Percentiles rank a stretch among this genome's conserved stretches.
Evolutionary conservation across 192 early-diverging fungal genomes (phyloP).

Genomic region (Fimicolochytrium jonesii): DNA sequence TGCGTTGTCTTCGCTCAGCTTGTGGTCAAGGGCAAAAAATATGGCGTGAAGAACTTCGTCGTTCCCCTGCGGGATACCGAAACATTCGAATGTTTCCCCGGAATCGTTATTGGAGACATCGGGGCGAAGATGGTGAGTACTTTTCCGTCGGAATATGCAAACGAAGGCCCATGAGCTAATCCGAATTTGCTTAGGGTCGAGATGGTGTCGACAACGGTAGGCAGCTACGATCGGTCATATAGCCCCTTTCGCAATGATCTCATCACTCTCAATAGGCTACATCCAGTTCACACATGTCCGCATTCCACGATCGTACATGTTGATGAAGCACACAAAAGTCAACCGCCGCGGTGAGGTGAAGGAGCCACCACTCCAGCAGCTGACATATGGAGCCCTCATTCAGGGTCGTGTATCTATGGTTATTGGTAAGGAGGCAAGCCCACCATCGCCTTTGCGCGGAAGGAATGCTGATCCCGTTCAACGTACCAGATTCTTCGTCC

Average conservation of each 20-base stretch:
- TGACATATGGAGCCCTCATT: conserved; percentile 86
- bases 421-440: conserved; percentile 1
- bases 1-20: conserved; percentile 82
- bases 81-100: conserved; percentile 75
- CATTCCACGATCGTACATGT: conserved; percentile 84
- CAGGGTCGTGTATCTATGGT: conserved; percentile 68
- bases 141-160: conserved; percentile 54
- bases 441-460: not conserved
- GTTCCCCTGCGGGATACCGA: conserved; percentile 80
- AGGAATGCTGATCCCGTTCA: too few species aligned
- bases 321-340: conserved; percentile 90
- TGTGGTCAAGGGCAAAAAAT: conserved; percentile 70
- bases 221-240: not conserved
- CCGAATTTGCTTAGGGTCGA: conserved; percentile 47
- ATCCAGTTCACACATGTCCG: conserved; percentile 91
- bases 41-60: conserved; percentile 86
- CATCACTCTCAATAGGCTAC: too few species aligned
- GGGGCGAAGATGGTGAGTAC: conserved; percentile 90
- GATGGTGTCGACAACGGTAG: conserved; percentile 92
- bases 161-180: conserved; percentile 70
- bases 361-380: conserved; percentile 76
- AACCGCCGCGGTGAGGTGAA: conserved; percentile 71
- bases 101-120: conserved; percentile 85
- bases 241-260: too few species aligned
- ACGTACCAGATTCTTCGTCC: conserved; percentile 85